Evolutionary conservation across 148 eudicot species (phyloP), one percentile per base, ranked within the genome.

Genomic region (Heliamphora exappendiculata): DNA sequence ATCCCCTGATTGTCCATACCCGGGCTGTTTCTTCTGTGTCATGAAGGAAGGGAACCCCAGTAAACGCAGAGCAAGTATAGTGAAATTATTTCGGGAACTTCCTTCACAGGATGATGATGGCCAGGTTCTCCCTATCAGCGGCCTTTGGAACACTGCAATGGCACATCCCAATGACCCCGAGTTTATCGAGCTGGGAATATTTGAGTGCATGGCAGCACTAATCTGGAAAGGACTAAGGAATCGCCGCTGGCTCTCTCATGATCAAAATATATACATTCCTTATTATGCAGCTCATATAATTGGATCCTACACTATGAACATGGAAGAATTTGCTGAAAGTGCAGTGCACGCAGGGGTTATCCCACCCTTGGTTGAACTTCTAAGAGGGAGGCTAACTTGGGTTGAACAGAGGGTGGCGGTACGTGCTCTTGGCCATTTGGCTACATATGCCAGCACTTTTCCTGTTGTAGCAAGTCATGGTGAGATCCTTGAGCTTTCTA

Each of bases 111-210:
- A 95, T 66, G 99, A 93, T 49, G 97, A 95, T 79, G 97, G 97
- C 66, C 97, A 91, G 76, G 99, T 95, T 79, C 96, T 95, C 55
- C 99, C 99, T 45, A 95, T 95, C 45, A 95, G 97, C 70, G 96
- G 96, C 84, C 96, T 95, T 53, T 95, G 99, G 99, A 95, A 95
- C 84, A 95, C 99, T 39, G 99, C 99, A 51, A 95, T 95, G 99
- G 96, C 99, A 57, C 99, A 95, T 82, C 99, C 97, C 42, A 95
- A 95, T 73, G 99, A 95, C 64, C 99, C 99, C 0, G 99, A 95
- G 82, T 95, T 95, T 84, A 92, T 92, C 62, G 97, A 96, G 76
- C 82, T 96, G 75, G 99, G 99, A 19, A 93, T 96, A 55, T 96
- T 93, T 67, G 91, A 91, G 71, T 96, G 98, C 91, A 93, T 91